phyloP scores from a whole-genome alignment of 1,284 basidiomycete species.

The Ganoderma sinense region DNA sequence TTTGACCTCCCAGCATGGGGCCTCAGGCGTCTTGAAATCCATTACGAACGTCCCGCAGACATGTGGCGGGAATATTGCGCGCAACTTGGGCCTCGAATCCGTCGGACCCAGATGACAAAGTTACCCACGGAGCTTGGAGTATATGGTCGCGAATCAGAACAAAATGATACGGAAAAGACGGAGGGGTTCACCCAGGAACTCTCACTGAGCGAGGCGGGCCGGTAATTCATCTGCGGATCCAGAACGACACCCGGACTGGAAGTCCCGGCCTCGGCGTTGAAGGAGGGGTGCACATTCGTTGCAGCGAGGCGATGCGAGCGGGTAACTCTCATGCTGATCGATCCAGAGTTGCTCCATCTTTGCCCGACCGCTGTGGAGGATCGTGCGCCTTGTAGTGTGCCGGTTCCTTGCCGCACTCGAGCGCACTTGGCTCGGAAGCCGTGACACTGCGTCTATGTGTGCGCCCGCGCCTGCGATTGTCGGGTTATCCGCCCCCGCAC shows the following conservation, averaged over 20 bases:
- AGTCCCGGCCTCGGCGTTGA: slow-evolving; percentile 1
- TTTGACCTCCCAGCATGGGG: neutral
- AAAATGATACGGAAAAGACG: slow-evolving; percentile 14
- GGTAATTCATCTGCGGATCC: slow-evolving; percentile 8
- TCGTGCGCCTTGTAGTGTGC: neutral
- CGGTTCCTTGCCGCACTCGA: neutral
- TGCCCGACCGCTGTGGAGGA: neutral
- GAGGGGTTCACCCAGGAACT: slow-evolving; percentile 19
- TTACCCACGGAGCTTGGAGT: slow-evolving; percentile 13
- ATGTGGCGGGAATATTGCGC: neutral
- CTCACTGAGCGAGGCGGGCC: slow-evolving; percentile 4
- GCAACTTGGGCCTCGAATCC: neutral
- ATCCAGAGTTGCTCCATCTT: too few relatives aligned
- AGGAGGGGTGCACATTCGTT: neutral
- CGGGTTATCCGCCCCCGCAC: neutral
- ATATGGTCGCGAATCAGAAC: slow-evolving; percentile 15
- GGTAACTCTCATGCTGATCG: neutral
- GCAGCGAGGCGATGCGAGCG: neutral
- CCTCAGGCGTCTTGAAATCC: neutral
- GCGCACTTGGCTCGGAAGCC: neutral
- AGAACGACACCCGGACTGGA: slow-evolving; percentile 11
- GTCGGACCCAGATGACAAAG: slow-evolving; percentile 10
- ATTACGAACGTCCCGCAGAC: neutral
- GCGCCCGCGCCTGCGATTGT: slow-evolving; percentile 1
- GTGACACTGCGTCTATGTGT: neutral